Conservation (phyloP, 352 stramenopile genomes). For the Globisporangium sylvaticum region DNA sequence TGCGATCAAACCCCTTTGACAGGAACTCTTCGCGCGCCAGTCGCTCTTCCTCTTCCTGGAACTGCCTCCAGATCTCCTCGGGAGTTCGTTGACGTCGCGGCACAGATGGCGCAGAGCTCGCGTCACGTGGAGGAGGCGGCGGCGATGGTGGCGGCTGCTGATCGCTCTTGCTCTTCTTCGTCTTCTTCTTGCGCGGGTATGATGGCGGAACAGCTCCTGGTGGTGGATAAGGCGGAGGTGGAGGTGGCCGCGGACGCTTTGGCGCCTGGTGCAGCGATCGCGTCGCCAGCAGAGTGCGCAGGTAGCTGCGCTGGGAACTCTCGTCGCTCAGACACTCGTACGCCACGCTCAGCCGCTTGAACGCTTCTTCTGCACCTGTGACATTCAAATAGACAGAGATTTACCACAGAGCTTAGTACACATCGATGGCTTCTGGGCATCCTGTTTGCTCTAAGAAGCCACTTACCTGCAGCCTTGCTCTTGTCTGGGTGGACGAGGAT, state of each 20-base stretch:
- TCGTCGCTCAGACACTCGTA: conserved; percentile 73
- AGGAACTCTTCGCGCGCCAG: conserved; percentile 53
- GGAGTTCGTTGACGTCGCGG: conserved; percentile 35
- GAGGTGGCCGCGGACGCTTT: conserved; percentile 1
- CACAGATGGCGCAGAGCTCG: not conserved
- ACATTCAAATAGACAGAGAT: not conserved
- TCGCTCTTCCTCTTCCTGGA: conserved; percentile 71
- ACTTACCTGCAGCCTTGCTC: conserved; percentile 33
- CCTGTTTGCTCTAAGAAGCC: not conserved
- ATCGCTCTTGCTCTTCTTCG: conserved; percentile 14
- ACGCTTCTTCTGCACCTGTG: conserved; percentile 65
- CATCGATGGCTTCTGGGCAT: not conserved
- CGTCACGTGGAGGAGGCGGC: not conserved
- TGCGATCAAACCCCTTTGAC: conserved; percentile 56
- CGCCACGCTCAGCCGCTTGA: conserved; percentile 71
- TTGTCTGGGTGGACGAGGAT: conserved; percentile 62
- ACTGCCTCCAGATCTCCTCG: conserved; percentile 66
- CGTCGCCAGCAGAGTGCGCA: conserved; percentile 25
- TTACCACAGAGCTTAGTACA: not conserved
- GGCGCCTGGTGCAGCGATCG: not conserved
- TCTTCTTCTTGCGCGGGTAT: conserved; percentile 22
- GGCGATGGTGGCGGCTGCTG: not conserved
- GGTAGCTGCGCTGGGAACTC: conserved; percentile 44
- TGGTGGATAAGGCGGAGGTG: conserved; percentile 5
- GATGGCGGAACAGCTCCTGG: not conserved